Base-by-base conservation (phyloP, 306 rosid genomes). In the Fragaria iinumae region DNA sequence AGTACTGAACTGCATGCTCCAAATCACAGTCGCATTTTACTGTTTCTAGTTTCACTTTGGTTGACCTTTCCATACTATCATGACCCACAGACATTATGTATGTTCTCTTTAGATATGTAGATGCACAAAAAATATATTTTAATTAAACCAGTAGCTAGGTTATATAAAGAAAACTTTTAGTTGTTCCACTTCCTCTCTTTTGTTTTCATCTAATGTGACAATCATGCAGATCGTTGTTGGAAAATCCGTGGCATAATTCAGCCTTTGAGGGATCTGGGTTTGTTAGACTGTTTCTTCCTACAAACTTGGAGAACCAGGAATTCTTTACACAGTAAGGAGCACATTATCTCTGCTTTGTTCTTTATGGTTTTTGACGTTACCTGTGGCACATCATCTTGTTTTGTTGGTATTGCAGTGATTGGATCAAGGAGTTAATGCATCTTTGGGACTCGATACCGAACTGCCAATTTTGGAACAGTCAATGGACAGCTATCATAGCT, bases 201-300 rank as follows among this genome's bases (percentile, higher is more conserved):
- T 66, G 83, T 73, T 71, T 62, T 70, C 79, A 36, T 47, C 77
- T 77, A 47, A 73, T 81, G 76, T 50, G 76, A 82, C 72, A 75
- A 76, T 84, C 44, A 45, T 91, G 85, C 87, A 96, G 99, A 84
- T 91, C 91, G 66, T 83, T 91, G 77, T 71, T 96, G 93, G 91
- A 88, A 82, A 96, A 96, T 80, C 99, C 99, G 9, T 96, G 99
- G 99, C 99, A 96, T 77, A 96, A 96, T 88, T 91, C 99, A 71
- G 69, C 98, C 78, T 92, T 96, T 52, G 99, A 96, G 83, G 99
- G 99, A 79, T 91, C 99, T n/a, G 99, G 99, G 69, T 89, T 92
- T 81, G 92, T 91, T 45, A 91, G 99, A 80, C 87, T 96, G 77
- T 96, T 96, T 86, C 97, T 96, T 75, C 99, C 99, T 41, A 96